phyloP scores from a whole-genome alignment of 306 rosid species.

The Trichosanthes cucumerina region DNA sequence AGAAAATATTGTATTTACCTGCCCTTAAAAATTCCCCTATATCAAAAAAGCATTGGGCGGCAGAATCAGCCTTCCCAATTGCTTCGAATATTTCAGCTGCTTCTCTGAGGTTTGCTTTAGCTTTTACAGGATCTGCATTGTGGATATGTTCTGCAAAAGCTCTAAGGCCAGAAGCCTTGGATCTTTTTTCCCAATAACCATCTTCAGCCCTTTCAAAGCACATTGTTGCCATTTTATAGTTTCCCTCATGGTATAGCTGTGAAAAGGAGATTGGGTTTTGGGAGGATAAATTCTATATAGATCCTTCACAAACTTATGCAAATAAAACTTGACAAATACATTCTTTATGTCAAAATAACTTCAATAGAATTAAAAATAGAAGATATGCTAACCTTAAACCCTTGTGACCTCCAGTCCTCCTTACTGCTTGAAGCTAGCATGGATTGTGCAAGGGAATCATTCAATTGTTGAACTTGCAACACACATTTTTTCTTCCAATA shows the following conservation, averaged over 20 bases:
- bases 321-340: neutral
- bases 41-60: conserved; percentile 61
- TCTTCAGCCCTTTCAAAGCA: conserved; percentile 76
- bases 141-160: conserved; percentile 39
- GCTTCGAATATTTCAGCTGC: conserved; percentile 65
- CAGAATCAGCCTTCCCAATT: conserved; percentile 45
- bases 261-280: neutral
- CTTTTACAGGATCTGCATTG: conserved; percentile 27
- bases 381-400: conserved; percentile 41
- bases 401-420: conserved; percentile 69
- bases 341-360: neutral
- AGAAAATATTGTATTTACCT: conserved; percentile 28
- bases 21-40: conserved; percentile 57
- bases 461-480: conserved; percentile 51
- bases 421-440: conserved; percentile 70
- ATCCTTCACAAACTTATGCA: neutral
- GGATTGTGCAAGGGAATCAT: conserved; percentile 59
- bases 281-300: neutral
- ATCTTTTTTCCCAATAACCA: conserved; percentile 56
- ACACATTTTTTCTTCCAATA: conserved; percentile 55
- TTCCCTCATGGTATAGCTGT: conserved; percentile 52
- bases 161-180: conserved; percentile 58
- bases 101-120: conserved; percentile 51
- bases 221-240: conserved; percentile 62
- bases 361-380: neutral